phyloP scores from a whole-genome alignment of 805 yeast genomes.

The Ogataea parapolymorpha region DNA sequence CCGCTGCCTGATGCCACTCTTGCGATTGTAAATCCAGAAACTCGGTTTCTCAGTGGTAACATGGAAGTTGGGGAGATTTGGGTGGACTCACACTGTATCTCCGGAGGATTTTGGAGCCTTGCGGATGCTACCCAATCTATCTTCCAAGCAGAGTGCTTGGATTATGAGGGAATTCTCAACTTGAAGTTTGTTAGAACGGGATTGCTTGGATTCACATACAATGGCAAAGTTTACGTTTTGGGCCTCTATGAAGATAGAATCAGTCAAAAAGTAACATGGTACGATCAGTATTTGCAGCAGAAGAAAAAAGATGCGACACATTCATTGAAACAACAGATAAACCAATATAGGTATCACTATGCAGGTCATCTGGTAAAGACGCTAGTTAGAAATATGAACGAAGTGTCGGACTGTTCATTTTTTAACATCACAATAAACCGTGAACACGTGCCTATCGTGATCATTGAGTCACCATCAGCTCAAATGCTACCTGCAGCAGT shows the following conservation, averaged over 20 bases:
- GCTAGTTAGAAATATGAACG: constrained; percentile 73
- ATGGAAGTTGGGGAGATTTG: constrained; percentile 93
- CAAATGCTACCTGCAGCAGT: background rate
- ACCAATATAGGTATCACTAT: constrained; percentile 60
- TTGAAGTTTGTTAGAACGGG: constrained; percentile 88
- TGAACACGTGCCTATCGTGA: constrained; percentile 79
- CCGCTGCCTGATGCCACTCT: constrained; percentile 93
- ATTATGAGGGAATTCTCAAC: constrained; percentile 65
- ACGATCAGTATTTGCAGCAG: constrained; percentile 43
- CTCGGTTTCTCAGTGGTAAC: constrained; percentile 65
- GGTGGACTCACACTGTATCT: constrained; percentile 91
- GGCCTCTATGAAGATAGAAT: constrained; percentile 92
- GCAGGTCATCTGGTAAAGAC: constrained; percentile 85
- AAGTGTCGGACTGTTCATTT: constrained; percentile 85
- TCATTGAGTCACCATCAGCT: constrained; percentile 55
- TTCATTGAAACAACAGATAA: constrained; percentile 6
- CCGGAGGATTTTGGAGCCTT: constrained; percentile 84
- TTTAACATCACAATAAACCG: constrained; percentile 79
- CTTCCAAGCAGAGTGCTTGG: constrained; percentile 79
- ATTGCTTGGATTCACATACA: constrained; percentile 78
- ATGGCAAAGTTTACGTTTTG: constrained; percentile 83
- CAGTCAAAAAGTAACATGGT: constrained; percentile 69
- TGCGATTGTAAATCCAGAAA: constrained; percentile 94
- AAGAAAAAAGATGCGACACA: constrained; percentile 8
- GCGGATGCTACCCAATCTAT: constrained; percentile 66